Evolutionary conservation across 2,329 filamentous ascomycete species (phyloP).

Genomic region (Apiospora saccharicola): DNA sequence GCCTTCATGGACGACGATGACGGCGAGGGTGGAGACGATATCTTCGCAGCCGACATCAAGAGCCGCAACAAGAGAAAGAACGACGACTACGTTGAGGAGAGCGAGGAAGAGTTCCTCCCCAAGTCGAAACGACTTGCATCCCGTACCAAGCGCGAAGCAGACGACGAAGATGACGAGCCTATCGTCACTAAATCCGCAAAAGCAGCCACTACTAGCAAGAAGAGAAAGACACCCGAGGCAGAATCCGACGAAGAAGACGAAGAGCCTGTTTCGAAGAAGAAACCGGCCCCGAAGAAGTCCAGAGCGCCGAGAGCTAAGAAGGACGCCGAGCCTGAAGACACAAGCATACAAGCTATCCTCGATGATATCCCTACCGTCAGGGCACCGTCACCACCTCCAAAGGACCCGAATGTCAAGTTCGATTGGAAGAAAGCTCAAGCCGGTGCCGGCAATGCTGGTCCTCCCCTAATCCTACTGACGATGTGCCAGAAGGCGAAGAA

Average conservation of each 20-base stretch:
- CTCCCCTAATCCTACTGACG: conserved; percentile 70
- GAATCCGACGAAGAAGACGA: conserved; percentile 64
- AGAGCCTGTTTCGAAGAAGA: conserved; percentile 59
- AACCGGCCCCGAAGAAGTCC: conserved; percentile 63
- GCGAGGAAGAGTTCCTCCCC: conserved; percentile 72
- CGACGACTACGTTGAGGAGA: conserved; percentile 77
- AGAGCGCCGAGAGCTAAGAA: conserved; percentile 70
- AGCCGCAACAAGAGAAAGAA: conserved; percentile 71
- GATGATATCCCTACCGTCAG: conserved; percentile 85
- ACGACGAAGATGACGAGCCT: conserved; percentile 42
- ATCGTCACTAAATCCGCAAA: conserved; percentile 42
- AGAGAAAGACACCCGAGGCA: conserved; percentile 65
- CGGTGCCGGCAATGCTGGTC: conserved; percentile 67
- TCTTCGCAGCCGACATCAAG: conserved; percentile 78
- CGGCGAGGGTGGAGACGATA: conserved; percentile 78
- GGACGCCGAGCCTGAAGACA: conserved; percentile 69
- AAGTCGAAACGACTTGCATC: conserved; percentile 65
- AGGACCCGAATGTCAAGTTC: conserved; percentile 76
- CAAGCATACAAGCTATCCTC: conserved; percentile 82
- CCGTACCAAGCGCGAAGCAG: conserved; percentile 47
- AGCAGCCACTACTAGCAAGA: conserved; percentile 49
- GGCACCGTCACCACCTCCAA: conserved; percentile 82
- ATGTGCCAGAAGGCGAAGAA: conserved; percentile 82
- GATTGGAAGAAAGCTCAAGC: conserved; percentile 72
- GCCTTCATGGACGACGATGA: conserved; percentile 71